Conservation (phyloP, 805 yeast species). For the Debaryomyces tyrocola region DNA sequence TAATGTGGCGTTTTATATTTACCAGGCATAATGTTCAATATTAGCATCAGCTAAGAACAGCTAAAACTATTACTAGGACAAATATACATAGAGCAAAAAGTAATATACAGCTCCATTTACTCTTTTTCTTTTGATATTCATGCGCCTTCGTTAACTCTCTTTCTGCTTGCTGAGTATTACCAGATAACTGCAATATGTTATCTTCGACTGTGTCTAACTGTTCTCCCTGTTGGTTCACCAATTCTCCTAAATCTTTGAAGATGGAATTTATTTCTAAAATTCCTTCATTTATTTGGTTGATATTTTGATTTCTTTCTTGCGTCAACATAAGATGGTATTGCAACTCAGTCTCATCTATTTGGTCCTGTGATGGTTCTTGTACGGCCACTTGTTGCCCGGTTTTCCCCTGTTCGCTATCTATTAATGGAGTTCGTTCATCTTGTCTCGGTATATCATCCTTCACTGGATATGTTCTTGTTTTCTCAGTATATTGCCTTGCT, state of each 20-base stretch:
- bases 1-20: neutral
- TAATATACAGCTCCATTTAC: constrained; percentile 73
- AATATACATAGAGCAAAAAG: constrained; percentile 59
- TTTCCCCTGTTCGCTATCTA: constrained; percentile 23
- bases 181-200: constrained; percentile 63
- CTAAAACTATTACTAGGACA: constrained; percentile 57
- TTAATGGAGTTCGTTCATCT: constrained; percentile 41
- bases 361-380: constrained; percentile 37
- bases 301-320: constrained; percentile 72
- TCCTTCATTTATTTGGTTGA: constrained; percentile 70
- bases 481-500: constrained; percentile 50
- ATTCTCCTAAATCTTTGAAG: constrained; percentile 73
- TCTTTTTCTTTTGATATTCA: constrained; percentile 64
- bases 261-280: constrained; percentile 84
- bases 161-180: constrained; percentile 67
- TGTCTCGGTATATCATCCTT: constrained; percentile 7
- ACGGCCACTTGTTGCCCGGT: constrained; percentile 25
- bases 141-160: constrained; percentile 73
- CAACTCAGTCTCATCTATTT: constrained; percentile 48
- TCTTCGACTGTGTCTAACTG: constrained; percentile 84
- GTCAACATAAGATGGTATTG: constrained; percentile 66
- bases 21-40: neutral
- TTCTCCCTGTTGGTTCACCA: constrained; percentile 82
- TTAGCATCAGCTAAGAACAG: constrained; percentile 41
- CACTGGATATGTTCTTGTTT: constrained; percentile 31